Evolutionary conservation across 2,329 filamentous ascomycete genomes (phyloP), one percentile per base, ranked within the genome.

Genomic region (Apiospora aurea): DNA sequence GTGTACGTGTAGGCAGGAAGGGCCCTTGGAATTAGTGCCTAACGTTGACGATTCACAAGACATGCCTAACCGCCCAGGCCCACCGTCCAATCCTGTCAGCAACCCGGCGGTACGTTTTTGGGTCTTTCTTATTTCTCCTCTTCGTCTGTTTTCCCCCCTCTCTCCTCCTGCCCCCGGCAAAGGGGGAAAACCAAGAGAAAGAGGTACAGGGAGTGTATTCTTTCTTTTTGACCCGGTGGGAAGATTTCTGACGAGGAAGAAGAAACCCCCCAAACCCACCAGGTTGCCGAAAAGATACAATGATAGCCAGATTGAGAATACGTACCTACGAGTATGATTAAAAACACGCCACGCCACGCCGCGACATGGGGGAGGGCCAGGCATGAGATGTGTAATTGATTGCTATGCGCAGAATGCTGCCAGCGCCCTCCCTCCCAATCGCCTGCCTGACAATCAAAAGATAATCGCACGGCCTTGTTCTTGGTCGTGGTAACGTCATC

Each of bases 11-110:
- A 29, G 26, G 66, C 38, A 1, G 6, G 38, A 41, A 41, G 41
- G 24, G 34, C 34, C 34, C 24, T n/a, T 46, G 2, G 14, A 26
- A 68, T 68, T 68, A 47, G 66, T 68, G 66, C 66, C 66, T 68
- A 47, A 68, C 66, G 41, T 68, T 44, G 66, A 68, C 66, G 66
- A 68, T 68, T 68, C 66, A 68, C 44, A 34, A 47, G 41, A 47
- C 66, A 46, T 34, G 41, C 41, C 66, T 68, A 68, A 68, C 66
- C 66, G 66, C 66, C 66, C 41, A 21, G 57, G 57, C 57, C 57
- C 57, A 24, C 57, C 13, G 11, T 18, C 41, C 41, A 43, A n/a
- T 18, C 41, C 41, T 13, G 41, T 41, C 57, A 64, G 34, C 18
- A 64, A 24, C 57, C 34, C 57, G 13, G 57, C 57, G 34, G 57